Evolutionary conservation across 129 eudicot species (phyloP).

Genomic region (Scalesia atractyloides): DNA sequence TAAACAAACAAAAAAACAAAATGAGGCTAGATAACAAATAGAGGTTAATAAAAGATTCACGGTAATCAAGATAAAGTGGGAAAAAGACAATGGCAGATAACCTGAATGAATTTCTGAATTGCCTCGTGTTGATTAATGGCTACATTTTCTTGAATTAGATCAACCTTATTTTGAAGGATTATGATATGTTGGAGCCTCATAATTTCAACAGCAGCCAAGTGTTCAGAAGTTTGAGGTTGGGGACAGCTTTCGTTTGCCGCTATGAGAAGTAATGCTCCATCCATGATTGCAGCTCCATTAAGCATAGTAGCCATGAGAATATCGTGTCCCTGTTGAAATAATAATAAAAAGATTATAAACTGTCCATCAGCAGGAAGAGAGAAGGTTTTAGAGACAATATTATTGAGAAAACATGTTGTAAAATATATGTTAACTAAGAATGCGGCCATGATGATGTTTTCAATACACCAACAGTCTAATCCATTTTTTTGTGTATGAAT

Average conservation of each 20-base stretch:
- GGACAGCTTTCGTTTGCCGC: slow-evolving; percentile 99
- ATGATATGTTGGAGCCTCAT: slow-evolving; percentile 96
- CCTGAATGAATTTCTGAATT: slow-evolving; percentile 89
- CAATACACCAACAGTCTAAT: not conserved
- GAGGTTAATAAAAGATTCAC: not conserved
- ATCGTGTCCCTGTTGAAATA: slow-evolving; percentile 76
- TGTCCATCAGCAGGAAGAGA: not conserved
- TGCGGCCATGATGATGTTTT: not conserved
- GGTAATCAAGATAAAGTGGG: not conserved
- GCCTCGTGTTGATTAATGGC: slow-evolving; percentile 97
- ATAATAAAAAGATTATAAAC: not conserved
- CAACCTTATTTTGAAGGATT: slow-evolving; percentile 95
- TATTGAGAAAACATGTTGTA: no score
- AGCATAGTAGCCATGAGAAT: slow-evolving; percentile 99
- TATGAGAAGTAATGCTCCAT: slow-evolving; percentile 97
- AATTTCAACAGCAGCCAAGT: slow-evolving; percentile 96
- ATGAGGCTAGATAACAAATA: not conserved
- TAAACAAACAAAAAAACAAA: not conserved
- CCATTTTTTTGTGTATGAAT: no score
- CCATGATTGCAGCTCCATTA: slow-evolving; percentile 99
- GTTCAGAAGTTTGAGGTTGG: slow-evolving; percentile 98
- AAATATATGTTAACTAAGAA: not conserved
- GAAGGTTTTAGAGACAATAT: no score
- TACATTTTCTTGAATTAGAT: slow-evolving; percentile 89
- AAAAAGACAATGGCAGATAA: slow-evolving; percentile 20